Evolutionary conservation across 2,329 filamentous ascomycete species (phyloP).

Genomic region (Dryadomyces quercivorus): DNA sequence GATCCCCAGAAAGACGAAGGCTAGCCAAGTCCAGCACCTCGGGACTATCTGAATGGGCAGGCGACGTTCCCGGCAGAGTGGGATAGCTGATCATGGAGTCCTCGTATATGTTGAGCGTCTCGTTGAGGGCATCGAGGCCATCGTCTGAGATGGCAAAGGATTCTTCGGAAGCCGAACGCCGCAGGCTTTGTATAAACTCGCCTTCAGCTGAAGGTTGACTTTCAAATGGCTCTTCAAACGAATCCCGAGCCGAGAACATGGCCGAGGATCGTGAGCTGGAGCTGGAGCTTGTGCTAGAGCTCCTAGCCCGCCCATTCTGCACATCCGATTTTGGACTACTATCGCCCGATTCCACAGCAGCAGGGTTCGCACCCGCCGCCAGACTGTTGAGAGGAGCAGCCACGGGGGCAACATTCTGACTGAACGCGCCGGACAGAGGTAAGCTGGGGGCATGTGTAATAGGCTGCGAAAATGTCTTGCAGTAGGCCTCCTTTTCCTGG

Average conservation of each 20-base stretch:
- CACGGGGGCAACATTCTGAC: background rate
- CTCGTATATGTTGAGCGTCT: background rate
- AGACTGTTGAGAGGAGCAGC: background rate
- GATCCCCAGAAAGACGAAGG: too few species aligned
- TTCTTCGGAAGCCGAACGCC: background rate
- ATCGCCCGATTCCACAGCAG: background rate
- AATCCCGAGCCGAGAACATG: slow-evolving; percentile 8
- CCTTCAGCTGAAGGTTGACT: slow-evolving; percentile 1
- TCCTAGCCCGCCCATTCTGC: background rate
- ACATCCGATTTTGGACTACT: background rate
- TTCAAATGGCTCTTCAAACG: background rate
- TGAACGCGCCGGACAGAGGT: background rate
- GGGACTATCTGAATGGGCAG: background rate
- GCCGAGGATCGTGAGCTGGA: slow-evolving; percentile 2
- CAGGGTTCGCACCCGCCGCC: background rate
- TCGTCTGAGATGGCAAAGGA: slow-evolving; percentile 6
- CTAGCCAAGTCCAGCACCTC: too few species aligned
- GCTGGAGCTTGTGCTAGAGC: background rate
- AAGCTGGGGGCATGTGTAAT: background rate
- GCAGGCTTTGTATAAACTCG: background rate
- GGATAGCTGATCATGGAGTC: background rate
- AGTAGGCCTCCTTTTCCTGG: background rate
- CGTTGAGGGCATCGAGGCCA: slow-evolving; percentile 2
- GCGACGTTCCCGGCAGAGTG: background rate
- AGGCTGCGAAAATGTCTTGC: background rate